Evolutionary conservation across 805 yeast genomes (phyloP), one percentile per base, ranked within the genome.

Genomic region (Spathaspora boniae): DNA sequence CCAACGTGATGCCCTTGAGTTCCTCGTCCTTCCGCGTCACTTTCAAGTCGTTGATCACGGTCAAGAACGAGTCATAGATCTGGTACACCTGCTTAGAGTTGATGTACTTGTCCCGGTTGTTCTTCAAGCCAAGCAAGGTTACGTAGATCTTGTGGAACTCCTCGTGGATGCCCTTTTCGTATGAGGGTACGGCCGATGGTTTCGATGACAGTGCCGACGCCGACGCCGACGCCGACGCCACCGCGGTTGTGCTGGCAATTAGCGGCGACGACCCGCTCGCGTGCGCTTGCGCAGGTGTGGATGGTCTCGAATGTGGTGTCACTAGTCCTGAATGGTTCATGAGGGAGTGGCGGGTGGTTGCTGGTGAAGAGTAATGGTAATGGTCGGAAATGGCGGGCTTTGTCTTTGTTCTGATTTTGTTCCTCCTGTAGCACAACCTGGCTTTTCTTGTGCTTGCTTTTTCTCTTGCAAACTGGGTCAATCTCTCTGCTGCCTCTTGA

Each of bases 41-140:
- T 39, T 74, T 71, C 40, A 85, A 58, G 32, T 71, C 72, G 41
- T 76, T 73, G 9, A 81, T 72, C 28, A 70, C 58, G 11, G 62
- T 54, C 36, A 84, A 62, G 28, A 83, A 86, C 24, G 65, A 56
- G 37, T 75, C 76, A 46, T 85, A 85, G 16, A 77, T 69, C 8
- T 58, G 50, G 44, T 72, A 70, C n/a, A 85, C 80, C 46, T 80
- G 87, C 45, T 76, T 74, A 15, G 88, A 80, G 53, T 77, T 78
- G 48, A 84, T 67, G 46, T 72, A 84, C 39, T 76, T 78, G 21
- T 70, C 58, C 37, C 88, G 70, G 56, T 83, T 82, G 53, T 76
- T 78, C 51, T 83, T 85, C 47, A 66, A 47, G 20, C 47, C 50
- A 23, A 56, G 49, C 23, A 67, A 44, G 7, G 53, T 48, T 31